Evolutionary conservation across 116 monocot genomes (phyloP).

Genomic region (Trichopus zeylanicus): DNA sequence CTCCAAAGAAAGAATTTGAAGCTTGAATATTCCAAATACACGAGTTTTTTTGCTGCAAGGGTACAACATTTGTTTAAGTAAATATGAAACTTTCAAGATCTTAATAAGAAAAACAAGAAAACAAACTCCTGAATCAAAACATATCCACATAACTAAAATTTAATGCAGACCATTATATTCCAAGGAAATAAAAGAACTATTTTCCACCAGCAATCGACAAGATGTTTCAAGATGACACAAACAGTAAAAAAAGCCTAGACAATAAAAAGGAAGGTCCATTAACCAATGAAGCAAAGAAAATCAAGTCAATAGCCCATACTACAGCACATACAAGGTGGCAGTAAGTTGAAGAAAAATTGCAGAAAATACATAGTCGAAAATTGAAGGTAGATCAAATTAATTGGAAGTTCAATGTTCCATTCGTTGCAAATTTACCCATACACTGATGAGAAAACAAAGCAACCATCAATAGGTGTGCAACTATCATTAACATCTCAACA

Average conservation of each 20-base stretch:
- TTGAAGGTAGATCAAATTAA: too few relatives aligned
- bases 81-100: background rate
- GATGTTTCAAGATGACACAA: background rate
- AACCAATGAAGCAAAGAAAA: too few relatives aligned
- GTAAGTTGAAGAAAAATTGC: too few relatives aligned
- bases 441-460: too few relatives aligned
- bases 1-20: conserved; percentile 86
- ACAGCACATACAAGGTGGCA: too few relatives aligned
- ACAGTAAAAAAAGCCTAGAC: background rate
- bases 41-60: conserved; percentile 29
- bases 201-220: background rate
- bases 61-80: conserved; percentile 4
- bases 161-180: background rate
- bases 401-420: too few relatives aligned
- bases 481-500: too few relatives aligned
- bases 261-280: too few relatives aligned
- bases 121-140: background rate
- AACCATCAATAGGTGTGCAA: too few relatives aligned
- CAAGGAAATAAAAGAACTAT: background rate
- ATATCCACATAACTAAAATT: background rate
- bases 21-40: conserved; percentile 47
- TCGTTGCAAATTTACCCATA: too few relatives aligned
- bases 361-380: too few relatives aligned
- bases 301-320: too few relatives aligned
- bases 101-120: background rate